Evolutionary conservation across 306 rosid genomes (phyloP).

Genomic region (Echinosophora koreensis): DNA sequence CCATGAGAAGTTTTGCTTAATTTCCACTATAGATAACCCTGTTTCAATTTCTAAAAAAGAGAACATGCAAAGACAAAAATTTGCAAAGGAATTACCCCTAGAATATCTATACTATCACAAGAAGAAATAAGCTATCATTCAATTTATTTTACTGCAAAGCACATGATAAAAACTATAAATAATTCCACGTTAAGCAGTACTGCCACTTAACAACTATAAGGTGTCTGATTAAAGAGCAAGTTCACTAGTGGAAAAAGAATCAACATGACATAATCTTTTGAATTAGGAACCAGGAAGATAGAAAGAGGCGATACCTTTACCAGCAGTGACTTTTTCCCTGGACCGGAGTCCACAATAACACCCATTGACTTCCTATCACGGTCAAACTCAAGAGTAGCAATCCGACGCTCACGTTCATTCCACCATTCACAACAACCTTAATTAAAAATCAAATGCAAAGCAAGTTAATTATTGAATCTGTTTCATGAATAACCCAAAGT

Average conservation of each 20-base stretch:
- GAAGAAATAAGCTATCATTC: not conserved
- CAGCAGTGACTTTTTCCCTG: conserved; percentile 66
- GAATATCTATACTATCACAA: too few species aligned
- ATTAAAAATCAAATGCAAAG: conserved; percentile 33
- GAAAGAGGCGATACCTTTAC: conserved; percentile 72
- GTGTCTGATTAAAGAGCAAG: not conserved
- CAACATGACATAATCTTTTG: not conserved
- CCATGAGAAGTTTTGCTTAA: conserved; percentile 4
- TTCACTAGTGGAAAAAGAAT: not conserved
- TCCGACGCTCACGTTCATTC: conserved; percentile 63
- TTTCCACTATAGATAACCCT: not conserved
- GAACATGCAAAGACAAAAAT: not conserved
- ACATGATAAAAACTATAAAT: not conserved
- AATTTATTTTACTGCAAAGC: not conserved
- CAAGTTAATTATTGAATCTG: conserved; percentile 18
- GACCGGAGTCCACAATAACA: conserved; percentile 65
- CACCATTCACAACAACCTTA: conserved; percentile 77
- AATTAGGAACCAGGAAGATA: not conserved
- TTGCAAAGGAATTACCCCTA: not conserved
- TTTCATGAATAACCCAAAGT: not conserved
- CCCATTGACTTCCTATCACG: conserved; percentile 93
- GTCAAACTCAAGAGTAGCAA: conserved; percentile 96
- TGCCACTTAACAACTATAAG: not conserved
- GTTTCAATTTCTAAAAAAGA: not conserved
- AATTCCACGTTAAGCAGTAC: conserved; percentile 9